phyloP scores from a whole-genome alignment of 1,284 basidiomycete species.

The Apiotrichum siamense region DNA sequence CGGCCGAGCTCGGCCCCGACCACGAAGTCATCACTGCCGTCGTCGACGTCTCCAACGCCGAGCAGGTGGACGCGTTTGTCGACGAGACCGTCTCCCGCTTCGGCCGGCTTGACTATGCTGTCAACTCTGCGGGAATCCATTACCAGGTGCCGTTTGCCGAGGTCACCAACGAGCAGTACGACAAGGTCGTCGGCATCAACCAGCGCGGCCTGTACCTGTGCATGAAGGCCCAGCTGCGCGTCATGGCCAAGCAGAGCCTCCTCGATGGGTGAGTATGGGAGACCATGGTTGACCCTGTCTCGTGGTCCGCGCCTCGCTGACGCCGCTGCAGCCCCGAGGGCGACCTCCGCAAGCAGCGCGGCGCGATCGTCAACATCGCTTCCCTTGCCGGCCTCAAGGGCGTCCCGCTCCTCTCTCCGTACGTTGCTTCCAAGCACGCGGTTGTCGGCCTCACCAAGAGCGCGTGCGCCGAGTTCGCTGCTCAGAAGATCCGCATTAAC shows the following conservation, averaged over 20 bases:
- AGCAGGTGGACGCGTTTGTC: conserved; percentile 9
- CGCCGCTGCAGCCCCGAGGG: not conserved
- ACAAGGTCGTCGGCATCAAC: conserved; percentile 19
- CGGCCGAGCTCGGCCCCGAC: not conserved
- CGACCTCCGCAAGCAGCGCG: conserved; percentile 2
- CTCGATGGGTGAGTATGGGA: not conserved
- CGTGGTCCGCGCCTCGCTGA: too few species aligned
- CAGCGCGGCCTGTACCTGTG: conserved; percentile 14
- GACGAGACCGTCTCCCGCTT: conserved; percentile 7
- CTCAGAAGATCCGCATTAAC: conserved; percentile 11
- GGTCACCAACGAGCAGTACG: conserved; percentile 18
- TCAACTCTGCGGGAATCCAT: conserved; percentile 31
- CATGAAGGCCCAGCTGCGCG: conserved; percentile 8
- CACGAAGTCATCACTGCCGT: conserved; percentile 4
- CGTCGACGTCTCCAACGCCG: conserved; percentile 15
- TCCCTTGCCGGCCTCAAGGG: conserved; percentile 2
- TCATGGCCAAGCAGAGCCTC: conserved; percentile 13
- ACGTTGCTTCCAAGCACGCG: conserved; percentile 16
- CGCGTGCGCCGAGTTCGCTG: conserved; percentile 11
- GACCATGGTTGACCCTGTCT: not conserved
- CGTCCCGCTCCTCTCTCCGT: not conserved
- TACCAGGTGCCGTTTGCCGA: conserved; percentile 9
- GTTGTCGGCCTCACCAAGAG: conserved; percentile 11
- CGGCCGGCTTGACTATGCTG: conserved; percentile 34
- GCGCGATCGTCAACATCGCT: conserved; percentile 18